phyloP scores from a whole-genome alignment of 2,329 filamentous ascomycete genomes.

The Metarhizium anisopliae region DNA sequence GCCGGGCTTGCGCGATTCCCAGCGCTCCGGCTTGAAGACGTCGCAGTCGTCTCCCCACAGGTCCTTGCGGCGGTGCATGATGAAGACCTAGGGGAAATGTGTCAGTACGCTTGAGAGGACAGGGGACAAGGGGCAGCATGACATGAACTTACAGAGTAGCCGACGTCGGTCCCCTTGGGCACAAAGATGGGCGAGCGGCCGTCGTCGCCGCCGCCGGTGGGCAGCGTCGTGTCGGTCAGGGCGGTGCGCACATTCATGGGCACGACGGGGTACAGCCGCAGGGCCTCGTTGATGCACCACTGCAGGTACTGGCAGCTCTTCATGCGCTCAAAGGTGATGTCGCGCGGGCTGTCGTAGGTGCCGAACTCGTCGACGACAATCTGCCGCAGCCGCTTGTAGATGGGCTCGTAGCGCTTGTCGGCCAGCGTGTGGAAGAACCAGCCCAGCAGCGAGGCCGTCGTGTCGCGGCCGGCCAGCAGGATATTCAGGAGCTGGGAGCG shows the following conservation, averaged over 20 bases:
- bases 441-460: slow-evolving; percentile 39
- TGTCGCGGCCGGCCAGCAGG: slow-evolving; percentile 43
- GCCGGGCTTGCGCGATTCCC: slow-evolving; percentile 16
- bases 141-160: slow-evolving; percentile 19
- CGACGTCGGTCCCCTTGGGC: slow-evolving; percentile 33
- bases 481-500: slow-evolving; percentile 27
- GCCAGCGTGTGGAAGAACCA: slow-evolving; percentile 37
- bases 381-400: slow-evolving; percentile 33
- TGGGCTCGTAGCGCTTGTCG: slow-evolving; percentile 21
- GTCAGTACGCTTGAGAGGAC: neutral
- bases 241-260: slow-evolving; percentile 15
- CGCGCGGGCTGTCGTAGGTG: slow-evolving; percentile 18
- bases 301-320: slow-evolving; percentile 16
- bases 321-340: slow-evolving; percentile 16
- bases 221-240: slow-evolving; percentile 36
- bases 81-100: slow-evolving; percentile 8
- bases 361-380: slow-evolving; percentile 42
- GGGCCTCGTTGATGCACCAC: slow-evolving; percentile 14
- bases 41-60: slow-evolving; percentile 30
- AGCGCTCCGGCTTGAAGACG: slow-evolving; percentile 32
- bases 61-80: slow-evolving; percentile 29
- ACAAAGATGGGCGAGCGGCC: slow-evolving; percentile 39
- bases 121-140: too few relatives aligned
- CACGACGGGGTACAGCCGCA: slow-evolving; percentile 15
- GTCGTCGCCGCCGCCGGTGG: slow-evolving; percentile 40